These are phyloP conservation scores for Nigrospora oryzae DNA, from an alignment of 2,329 filamentous ascomycete genomes.

Conservation along the genomic window DNA sequence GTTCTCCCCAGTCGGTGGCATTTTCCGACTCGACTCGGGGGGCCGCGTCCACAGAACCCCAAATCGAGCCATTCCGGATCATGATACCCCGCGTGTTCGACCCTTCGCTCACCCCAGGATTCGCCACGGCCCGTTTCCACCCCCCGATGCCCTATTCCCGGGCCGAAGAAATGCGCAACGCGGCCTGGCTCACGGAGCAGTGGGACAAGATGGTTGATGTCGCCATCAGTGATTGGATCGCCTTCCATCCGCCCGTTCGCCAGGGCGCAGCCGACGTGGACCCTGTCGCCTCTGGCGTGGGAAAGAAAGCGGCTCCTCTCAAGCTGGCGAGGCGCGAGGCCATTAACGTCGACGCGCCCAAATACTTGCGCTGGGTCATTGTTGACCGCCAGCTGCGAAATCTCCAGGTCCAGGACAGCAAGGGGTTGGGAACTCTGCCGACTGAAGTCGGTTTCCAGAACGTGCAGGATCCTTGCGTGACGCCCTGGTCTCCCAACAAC, in stretches of 20 bases:
- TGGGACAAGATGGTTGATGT: constrained; percentile 41
- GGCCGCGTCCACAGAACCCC: constrained; percentile 12
- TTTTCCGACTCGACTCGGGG: constrained; percentile 32
- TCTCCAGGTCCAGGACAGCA: constrained; percentile 30
- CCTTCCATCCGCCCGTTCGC: constrained; percentile 14
- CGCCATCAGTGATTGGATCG: constrained; percentile 34
- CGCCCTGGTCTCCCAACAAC: constrained; percentile 5
- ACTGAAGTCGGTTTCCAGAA: constrained; percentile 28
- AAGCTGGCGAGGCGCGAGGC: constrained; percentile 24
- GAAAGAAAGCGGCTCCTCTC: constrained; percentile 18
- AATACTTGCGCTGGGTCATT: constrained; percentile 33
- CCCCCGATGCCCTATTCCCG: constrained; percentile 36
- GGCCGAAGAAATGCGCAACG: constrained; percentile 46
- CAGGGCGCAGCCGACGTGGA: constrained; percentile 5
- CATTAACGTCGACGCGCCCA: constrained; percentile 30
- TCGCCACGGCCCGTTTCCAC: constrained; percentile 31
- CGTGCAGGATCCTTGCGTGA: constrained; percentile 32
- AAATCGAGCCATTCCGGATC: constrained; percentile 32
- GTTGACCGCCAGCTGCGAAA: constrained; percentile 38
- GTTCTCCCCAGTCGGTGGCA: constrained; percentile 31
- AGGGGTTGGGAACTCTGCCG: constrained; percentile 30
- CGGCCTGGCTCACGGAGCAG: constrained; percentile 35
- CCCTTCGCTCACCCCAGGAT: constrained; percentile 44
- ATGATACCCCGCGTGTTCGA: constrained; percentile 45
- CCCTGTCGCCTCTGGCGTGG: constrained; percentile 16